Percentiles rank a stretch among this genome's conserved stretches.
Evolutionary conservation across 2,329 filamentous ascomycete species (phyloP).

Genomic region (Stenocarpella maydis): DNA sequence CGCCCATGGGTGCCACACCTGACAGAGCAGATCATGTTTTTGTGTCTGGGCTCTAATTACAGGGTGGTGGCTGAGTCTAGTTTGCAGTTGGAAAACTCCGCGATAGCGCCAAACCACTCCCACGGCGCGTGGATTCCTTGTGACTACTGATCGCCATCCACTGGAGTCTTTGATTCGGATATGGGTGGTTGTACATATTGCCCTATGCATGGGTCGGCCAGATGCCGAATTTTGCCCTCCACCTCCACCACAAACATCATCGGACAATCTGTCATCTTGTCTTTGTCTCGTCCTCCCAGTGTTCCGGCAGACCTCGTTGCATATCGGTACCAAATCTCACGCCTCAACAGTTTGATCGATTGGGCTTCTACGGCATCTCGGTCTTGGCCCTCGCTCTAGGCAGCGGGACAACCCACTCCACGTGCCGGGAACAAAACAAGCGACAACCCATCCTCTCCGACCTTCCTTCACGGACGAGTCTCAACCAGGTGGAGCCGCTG

Average conservation of each 20-base stretch:
- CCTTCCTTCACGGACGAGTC: conserved; percentile 9
- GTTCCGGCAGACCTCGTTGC: conserved; percentile 13
- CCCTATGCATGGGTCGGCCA: conserved; percentile 7
- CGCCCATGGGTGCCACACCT: conserved; percentile 16
- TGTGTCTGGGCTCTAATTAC: conserved; percentile 6
- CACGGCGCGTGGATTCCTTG: not conserved
- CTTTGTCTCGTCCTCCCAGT: conserved; percentile 9
- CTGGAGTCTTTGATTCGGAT: not conserved
- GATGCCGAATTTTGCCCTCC: conserved; percentile 10
- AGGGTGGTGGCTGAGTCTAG: conserved; percentile 11
- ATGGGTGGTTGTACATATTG: not conserved
- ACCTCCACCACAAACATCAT: conserved; percentile 17
- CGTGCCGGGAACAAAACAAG: conserved; percentile 22
- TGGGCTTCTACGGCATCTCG: not conserved
- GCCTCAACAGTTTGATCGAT: conserved; percentile 14
- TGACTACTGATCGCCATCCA: not conserved
- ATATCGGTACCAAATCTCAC: conserved; percentile 20
- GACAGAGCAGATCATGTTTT: conserved; percentile 29
- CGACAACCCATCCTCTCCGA: not conserved
- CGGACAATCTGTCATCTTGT: conserved; percentile 31
- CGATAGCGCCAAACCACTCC: conserved; percentile 1
- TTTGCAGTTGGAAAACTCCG: not conserved
- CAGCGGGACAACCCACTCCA: conserved; percentile 13
- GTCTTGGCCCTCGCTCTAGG: not conserved
- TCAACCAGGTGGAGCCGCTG: conserved; percentile 24